Conservation (phyloP, 345 rosid genomes). For the Boechera divaricarpa region DNA sequence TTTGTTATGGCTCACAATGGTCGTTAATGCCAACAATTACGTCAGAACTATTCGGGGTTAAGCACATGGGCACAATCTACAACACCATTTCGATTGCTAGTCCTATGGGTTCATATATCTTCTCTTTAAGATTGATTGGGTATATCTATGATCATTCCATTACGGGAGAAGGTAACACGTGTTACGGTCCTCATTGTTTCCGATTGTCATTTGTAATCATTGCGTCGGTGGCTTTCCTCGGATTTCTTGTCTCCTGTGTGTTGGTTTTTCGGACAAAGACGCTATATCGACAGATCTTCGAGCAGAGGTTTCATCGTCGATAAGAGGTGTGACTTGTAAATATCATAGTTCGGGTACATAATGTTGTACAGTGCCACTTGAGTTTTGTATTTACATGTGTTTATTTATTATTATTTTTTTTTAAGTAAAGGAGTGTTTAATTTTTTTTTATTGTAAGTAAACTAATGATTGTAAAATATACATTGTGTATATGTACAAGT, state of each 20-base stretch:
- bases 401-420: too few species aligned
- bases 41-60: slow-evolving; percentile 73
- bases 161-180: slow-evolving; percentile 49
- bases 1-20: slow-evolving; percentile 85
- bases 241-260: slow-evolving; percentile 59
- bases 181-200: slow-evolving; percentile 75
- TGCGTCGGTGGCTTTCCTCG: slow-evolving; percentile 62
- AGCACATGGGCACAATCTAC: slow-evolving; percentile 87
- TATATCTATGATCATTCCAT: slow-evolving; percentile 67
- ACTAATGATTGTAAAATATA: not conserved
- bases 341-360: not conserved
- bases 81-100: slow-evolving; percentile 77
- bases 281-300: slow-evolving; percentile 57
- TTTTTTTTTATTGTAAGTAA: not conserved
- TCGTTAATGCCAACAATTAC: slow-evolving; percentile 79
- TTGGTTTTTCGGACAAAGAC: slow-evolving; percentile 64
- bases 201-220: slow-evolving; percentile 69
- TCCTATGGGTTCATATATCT: slow-evolving; percentile 78
- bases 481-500: not conserved
- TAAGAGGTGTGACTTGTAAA: slow-evolving; percentile 2
- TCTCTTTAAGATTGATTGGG: slow-evolving; percentile 82
- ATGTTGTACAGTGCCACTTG: slow-evolving; percentile 7
- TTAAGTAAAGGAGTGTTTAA: too few species aligned
- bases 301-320: slow-evolving; percentile 47
- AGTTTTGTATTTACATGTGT: not conserved